Base-by-base conservation (phyloP, 106 monocot genomes). In the Phalaenopsis aphrodite region DNA sequence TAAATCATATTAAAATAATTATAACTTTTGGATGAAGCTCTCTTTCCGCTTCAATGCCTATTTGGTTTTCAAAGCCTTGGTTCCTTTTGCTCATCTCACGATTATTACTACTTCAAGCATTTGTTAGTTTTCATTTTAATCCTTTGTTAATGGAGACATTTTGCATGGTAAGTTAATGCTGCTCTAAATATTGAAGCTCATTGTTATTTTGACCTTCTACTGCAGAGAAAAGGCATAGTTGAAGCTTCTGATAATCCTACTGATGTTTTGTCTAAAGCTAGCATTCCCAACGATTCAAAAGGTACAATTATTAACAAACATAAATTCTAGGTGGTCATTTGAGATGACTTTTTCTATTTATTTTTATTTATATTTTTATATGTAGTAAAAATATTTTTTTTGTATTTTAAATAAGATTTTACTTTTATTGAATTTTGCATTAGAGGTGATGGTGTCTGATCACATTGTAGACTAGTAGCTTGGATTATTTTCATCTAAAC, bases 241-340 rank as follows among this genome's bases (percentile, higher is more conserved):
- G 39, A 69, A 69, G 23, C 10, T 23, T 21, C 23, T n/a, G 64
- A 65, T 65, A 37, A 19, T 69, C 36, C 69, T 69, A 69, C 69
- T 5, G 69, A 38, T 69, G 39, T 15, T 39, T 39, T 69, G 39
- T 39, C 69, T 69, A 39, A 69, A 69, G 69, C 69, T 10, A 69
- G 69, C 69, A 38, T 69, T 39, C 14, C n/a, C 36, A 69, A 69
- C 38, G 39, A 39, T 69, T 69, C 69, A 69, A 39, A 69, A 69
- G 69, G 69, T 39, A 15, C 36, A 69, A 1, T 36, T 2, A 19
- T 5, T 65, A 24, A 21, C 10, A 65, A 24, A 23, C 21, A 23
- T 24, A 0, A 30, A 8, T 24, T 21, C 23, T 24, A 8, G 1
- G 12, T 3, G 52, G 10, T 14, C 10, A 52, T 52, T 10, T 52